Conservation (phyloP, 225 moss, liverwort and hornwort species). For the Polytrichum formosum region DNA sequence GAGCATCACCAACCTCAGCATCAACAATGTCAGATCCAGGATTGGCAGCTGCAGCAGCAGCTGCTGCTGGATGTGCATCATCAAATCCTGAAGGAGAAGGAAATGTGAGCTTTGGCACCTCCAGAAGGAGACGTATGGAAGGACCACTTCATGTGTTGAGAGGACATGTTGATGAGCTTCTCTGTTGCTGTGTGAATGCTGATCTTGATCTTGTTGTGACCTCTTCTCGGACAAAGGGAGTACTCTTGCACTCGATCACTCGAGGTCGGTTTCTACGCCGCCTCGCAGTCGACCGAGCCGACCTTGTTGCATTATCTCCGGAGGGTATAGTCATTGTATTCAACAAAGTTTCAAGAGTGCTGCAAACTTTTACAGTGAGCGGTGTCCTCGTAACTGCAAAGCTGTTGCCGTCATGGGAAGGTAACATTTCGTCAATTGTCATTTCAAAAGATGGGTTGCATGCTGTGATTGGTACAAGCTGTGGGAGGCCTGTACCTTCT, state of each 20-base stretch:
- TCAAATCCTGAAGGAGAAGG: conserved; percentile 37
- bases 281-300: conserved; percentile 65
- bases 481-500: conserved; percentile 30
- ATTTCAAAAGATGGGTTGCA: conserved; percentile 73
- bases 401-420: conserved; percentile 65
- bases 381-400: conserved; percentile 61
- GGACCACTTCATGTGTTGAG: conserved; percentile 84
- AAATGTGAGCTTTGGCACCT: conserved; percentile 31
- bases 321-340: conserved; percentile 78
- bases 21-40: conserved; percentile 71
- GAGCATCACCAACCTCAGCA: conserved; percentile 26
- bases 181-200: conserved; percentile 73
- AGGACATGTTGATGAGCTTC: conserved; percentile 77
- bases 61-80: conserved; percentile 51
- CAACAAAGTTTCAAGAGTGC: conserved; percentile 59
- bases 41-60: conserved; percentile 55
- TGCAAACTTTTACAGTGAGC: conserved; percentile 75
- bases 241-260: conserved; percentile 81
- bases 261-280: conserved; percentile 70
- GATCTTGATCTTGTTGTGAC: conserved; percentile 91
- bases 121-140: conserved; percentile 70
- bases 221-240: conserved; percentile 60
- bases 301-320: conserved; percentile 65
- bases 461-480: conserved; percentile 73
- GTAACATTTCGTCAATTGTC: conserved; percentile 67